Evolutionary conservation across 1,139 yeast genomes (phyloP).

Genomic region (Debaryomyces coudertii): DNA sequence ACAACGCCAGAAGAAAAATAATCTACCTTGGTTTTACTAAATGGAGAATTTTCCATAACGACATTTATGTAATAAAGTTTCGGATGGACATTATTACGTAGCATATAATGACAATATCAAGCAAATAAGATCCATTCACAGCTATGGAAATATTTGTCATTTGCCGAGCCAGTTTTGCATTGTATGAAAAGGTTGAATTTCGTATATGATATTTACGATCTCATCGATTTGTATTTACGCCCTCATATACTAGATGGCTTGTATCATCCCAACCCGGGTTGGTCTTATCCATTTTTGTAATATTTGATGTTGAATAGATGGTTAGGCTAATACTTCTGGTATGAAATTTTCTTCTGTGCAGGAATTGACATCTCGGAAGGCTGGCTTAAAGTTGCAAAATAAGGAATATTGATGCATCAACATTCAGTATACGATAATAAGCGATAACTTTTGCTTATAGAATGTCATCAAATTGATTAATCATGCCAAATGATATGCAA

Average conservation of each 20-base stretch:
- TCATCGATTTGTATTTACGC: not conserved
- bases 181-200: not conserved
- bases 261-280: not conserved
- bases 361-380: not conserved
- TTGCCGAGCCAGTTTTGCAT: not conserved
- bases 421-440: not conserved
- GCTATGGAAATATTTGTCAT: not conserved
- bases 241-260: not conserved
- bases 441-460: not conserved
- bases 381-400: conserved; percentile 8
- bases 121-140: not conserved
- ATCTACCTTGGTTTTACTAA: not conserved
- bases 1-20: conserved; percentile 16
- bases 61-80: no score
- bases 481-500: not conserved
- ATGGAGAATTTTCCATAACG: no score
- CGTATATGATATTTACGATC: not conserved
- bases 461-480: not conserved
- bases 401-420: not conserved
- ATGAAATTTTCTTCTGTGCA: not conserved
- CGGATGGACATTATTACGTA: no score
- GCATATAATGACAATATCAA: no score
- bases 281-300: not conserved
- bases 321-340: not conserved
- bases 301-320: not conserved